Evolutionary conservation across 805 yeast genomes (phyloP).

Genomic region (Metschnikowia bowlesiae): DNA sequence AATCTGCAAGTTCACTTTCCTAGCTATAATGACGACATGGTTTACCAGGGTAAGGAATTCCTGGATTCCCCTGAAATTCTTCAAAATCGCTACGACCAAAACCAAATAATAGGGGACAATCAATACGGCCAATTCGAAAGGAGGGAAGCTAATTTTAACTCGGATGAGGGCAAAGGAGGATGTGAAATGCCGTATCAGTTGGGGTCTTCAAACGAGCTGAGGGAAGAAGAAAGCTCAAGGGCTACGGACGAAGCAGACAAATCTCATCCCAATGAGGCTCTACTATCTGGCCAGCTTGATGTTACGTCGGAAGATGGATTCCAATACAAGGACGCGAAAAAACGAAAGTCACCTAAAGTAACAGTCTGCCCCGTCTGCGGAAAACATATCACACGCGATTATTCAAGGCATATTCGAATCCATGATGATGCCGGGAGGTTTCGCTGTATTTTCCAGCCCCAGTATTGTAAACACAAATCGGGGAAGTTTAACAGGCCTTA

Average conservation of each 20-base stretch:
- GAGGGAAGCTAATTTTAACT: neutral
- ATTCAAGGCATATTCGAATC: slow-evolving; percentile 39
- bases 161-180: neutral
- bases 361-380: slow-evolving; percentile 37
- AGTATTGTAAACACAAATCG: slow-evolving; percentile 38
- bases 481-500: slow-evolving; percentile 43
- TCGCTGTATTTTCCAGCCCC: slow-evolving; percentile 39
- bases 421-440: slow-evolving; percentile 42
- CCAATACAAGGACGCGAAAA: slow-evolving; percentile 11
- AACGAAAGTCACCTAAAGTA: slow-evolving; percentile 32
- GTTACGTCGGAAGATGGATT: neutral
- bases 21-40: neutral
- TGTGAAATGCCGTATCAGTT: neutral
- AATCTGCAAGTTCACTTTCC: neutral
- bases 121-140: neutral
- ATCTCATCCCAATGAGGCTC: neutral
- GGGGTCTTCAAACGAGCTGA: neutral
- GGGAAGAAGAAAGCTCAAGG: neutral
- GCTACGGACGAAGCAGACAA: neutral
- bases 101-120: neutral
- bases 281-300: neutral
- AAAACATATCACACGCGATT: slow-evolving; percentile 38
- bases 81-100: neutral
- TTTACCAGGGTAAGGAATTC: neutral
- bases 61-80: neutral